Base-by-base conservation (phyloP, 192 early-diverging fungal genomes). In the Coemansia sp. region DNA sequence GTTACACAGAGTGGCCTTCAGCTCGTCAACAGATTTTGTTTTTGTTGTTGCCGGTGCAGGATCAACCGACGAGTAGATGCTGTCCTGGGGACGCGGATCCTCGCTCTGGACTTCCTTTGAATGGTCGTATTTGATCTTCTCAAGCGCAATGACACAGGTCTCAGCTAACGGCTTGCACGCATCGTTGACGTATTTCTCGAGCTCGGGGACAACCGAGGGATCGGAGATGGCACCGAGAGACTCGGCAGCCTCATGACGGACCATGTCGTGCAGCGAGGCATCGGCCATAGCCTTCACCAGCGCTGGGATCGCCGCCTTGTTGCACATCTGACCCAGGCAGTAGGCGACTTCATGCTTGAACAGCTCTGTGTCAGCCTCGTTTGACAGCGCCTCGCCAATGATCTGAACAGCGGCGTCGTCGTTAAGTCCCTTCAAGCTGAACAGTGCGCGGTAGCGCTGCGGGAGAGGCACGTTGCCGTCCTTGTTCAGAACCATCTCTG, bases 241-340 rank as follows among this genome's bases (percentile, higher is more conserved):
- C 74, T 98, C 96, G 10, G 93, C 96, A 21, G 95, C 93, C 83
- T 98, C 96, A 69, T 98, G 96, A 5, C 96, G 84, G 47, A 97
- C 95, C 96, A 98, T 98, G 34, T 87, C 87, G 62, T 94, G 90
- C 63, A 95, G 84, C 15, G 69, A 61, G 52, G 64, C 70, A 42
- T 85, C 66, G n/a, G 73, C 81, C 59, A 98, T 78, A 10, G 95
- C 90, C 22, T 61, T 55, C 40, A 70, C 61, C 6, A 98, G 81
- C 15, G 82, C 73, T 0, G 80, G 80, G 41, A 93, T 87, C 13
- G 96, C 94, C 11, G 80, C 69, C 17, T 80, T 78, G 67, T 92
- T 91, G 63, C 86, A 83, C 85, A 94, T 97, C 80, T 98, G 96
- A 58, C 96, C 96, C 40, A 98, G 71, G 50, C 91, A 91, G 80